These are phyloP conservation scores for Cenchrus purpureus DNA, from an alignment of 176 grass and related monocot species.

Conservation along the genomic window DNA sequence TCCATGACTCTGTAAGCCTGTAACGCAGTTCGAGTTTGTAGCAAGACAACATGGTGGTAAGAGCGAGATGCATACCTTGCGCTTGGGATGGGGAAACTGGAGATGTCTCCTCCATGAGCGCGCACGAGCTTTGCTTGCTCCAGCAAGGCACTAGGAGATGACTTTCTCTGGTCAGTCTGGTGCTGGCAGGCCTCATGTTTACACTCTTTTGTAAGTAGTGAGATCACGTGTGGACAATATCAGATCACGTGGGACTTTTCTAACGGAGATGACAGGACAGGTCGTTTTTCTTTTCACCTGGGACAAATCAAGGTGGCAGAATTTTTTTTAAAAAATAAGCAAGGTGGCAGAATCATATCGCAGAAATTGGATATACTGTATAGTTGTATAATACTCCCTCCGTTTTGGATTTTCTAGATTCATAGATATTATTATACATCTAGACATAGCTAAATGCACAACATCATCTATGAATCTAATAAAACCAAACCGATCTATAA, in stretches of 20 bases:
- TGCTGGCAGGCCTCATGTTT: background rate
- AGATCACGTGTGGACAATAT: background rate
- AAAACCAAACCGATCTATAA: too few relatives aligned
- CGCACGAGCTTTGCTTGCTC: slow-evolving; percentile 19
- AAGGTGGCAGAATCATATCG: background rate
- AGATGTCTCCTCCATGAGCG: slow-evolving; percentile 32
- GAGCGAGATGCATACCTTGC: background rate
- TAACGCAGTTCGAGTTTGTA: background rate
- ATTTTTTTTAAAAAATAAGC: background rate
- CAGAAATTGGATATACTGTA: background rate
- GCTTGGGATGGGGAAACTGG: background rate
- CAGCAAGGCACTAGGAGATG: background rate
- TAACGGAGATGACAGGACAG: background rate
- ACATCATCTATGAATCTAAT: too few relatives aligned
- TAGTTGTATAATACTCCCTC: too few relatives aligned
- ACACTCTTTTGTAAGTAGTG: background rate
- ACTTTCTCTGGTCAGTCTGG: background rate
- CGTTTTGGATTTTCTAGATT: too few relatives aligned
- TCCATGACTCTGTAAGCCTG: background rate
- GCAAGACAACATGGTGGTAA: background rate
- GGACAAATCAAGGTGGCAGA: background rate
- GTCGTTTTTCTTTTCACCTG: background rate
- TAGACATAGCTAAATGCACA: too few relatives aligned
- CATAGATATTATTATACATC: too few relatives aligned
- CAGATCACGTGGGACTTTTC: background rate